phyloP scores from a whole-genome alignment of 495 filamentous ascomycete genomes.

The Neurospora sp. region DNA sequence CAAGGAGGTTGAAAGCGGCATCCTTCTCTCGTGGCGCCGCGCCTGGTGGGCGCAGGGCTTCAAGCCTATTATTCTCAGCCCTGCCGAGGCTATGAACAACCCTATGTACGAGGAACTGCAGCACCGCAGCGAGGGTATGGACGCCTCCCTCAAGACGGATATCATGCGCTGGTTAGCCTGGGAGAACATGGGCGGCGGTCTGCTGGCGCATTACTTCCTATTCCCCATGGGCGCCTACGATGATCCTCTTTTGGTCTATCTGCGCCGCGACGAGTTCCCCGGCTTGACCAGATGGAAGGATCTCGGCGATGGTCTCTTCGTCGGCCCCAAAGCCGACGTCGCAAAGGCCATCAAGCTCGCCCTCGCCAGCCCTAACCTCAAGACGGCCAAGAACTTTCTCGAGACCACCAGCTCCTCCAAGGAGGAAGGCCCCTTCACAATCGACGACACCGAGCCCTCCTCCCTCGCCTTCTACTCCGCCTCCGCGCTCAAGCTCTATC shows the following conservation, averaged over 20 bases:
- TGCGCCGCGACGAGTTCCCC: conserved; percentile 65
- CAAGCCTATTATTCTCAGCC: conserved; percentile 68
- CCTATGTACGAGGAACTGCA: conserved; percentile 65
- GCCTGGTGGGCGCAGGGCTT: conserved; percentile 96
- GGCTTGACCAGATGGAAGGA: conserved; percentile 65
- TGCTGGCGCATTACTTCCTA: conserved; percentile 68
- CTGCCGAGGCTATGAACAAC: conserved; percentile 77
- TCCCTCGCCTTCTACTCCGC: conserved; percentile 73
- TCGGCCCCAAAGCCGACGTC: conserved; percentile 56
- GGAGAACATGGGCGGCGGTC: conserved; percentile 82
- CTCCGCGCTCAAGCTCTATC: conserved; percentile 52
- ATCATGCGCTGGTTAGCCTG: conserved; percentile 84
- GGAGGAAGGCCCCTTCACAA: conserved; percentile 37
- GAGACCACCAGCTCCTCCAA: conserved; percentile 23
- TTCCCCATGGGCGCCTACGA: conserved; percentile 80
- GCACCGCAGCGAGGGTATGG: conserved; percentile 37
- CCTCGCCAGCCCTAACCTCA: conserved; percentile 42
- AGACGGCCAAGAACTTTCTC: conserved; percentile 47
- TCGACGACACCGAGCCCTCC: conserved; percentile 47
- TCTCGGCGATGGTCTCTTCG: conserved; percentile 62
- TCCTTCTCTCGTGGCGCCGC: conserved; percentile 79
- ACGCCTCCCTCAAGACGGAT: conserved; percentile 54
- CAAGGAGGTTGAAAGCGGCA: conserved; percentile 60
- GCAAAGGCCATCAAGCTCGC: conserved; percentile 57
- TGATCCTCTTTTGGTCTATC: conserved; percentile 56